phyloP scores from a whole-genome alignment of 768 basidiomycete genomes.

The Cubamyces sp. region DNA sequence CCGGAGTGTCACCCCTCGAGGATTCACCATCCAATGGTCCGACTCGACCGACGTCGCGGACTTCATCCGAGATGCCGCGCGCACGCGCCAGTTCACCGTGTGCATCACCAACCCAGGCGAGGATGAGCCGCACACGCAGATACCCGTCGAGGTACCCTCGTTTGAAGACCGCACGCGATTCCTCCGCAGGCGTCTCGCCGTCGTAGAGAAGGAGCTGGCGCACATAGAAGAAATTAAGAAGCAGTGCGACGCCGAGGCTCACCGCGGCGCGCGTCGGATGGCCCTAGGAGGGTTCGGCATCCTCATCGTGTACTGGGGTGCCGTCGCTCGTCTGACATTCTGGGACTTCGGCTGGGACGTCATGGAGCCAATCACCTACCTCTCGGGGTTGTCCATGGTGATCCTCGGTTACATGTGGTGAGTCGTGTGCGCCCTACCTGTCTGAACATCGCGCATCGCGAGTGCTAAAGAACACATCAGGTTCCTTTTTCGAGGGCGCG shows the following conservation, averaged over 20 bases:
- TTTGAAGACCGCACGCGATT: slow-evolving; percentile 66
- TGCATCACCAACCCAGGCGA: slow-evolving; percentile 32
- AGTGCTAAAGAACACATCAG: slow-evolving; percentile 30
- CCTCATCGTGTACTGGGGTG: slow-evolving; percentile 66
- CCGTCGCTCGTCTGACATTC: slow-evolving; percentile 66
- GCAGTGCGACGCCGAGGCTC: slow-evolving; percentile 59
- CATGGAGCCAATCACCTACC: slow-evolving; percentile 72
- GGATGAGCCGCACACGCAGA: slow-evolving; percentile 28
- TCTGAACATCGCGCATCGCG: too few species aligned
- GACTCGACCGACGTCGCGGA: slow-evolving; percentile 67
- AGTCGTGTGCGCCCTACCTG: neutral
- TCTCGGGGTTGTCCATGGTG: slow-evolving; percentile 64
- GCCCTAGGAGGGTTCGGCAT: slow-evolving; percentile 62
- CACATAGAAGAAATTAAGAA: slow-evolving; percentile 59
- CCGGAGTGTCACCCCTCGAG: slow-evolving; percentile 41
- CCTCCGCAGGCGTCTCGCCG: slow-evolving; percentile 50
- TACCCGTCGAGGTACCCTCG: slow-evolving; percentile 63
- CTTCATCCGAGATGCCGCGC: slow-evolving; percentile 66
- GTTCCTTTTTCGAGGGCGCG: slow-evolving; percentile 64
- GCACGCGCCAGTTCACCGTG: slow-evolving; percentile 57
- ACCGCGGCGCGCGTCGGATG: slow-evolving; percentile 57
- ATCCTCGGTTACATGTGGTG: slow-evolving; percentile 66
- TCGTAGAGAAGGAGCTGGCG: slow-evolving; percentile 47
- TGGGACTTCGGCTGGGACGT: slow-evolving; percentile 67
- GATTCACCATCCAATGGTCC: slow-evolving; percentile 54